Evolutionary conservation across 768 basidiomycete species (phyloP).

Genomic region (Hypholoma fasciculare): DNA sequence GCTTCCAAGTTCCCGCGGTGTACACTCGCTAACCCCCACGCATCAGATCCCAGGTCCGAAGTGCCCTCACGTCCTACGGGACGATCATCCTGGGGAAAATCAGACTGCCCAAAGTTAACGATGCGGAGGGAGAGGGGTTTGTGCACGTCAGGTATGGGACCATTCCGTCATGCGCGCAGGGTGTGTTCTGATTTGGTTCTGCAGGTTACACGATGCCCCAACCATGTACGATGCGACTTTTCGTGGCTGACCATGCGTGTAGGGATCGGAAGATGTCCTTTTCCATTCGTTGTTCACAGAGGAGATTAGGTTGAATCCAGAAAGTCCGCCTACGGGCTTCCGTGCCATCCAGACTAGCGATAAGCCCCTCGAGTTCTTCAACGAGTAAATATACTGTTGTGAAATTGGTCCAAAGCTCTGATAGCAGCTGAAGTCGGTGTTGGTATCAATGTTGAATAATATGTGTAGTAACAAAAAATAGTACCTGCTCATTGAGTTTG

Average conservation of each 20-base stretch:
- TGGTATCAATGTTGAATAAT: neutral
- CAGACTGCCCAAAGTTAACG: slow-evolving; percentile 64
- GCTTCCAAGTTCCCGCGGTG: slow-evolving; percentile 15
- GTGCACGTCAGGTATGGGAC: slow-evolving; percentile 64
- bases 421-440: too few relatives aligned
- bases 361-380: slow-evolving; percentile 68
- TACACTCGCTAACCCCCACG: slow-evolving; percentile 14
- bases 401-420: too few relatives aligned
- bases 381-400: slow-evolving; percentile 43
- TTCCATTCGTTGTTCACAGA: slow-evolving; percentile 76
- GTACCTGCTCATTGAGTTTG: too few relatives aligned
- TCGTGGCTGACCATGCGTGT: slow-evolving; percentile 1
- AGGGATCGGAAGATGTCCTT: slow-evolving; percentile 65
- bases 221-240: slow-evolving; percentile 45
- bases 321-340: slow-evolving; percentile 56
- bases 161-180: slow-evolving; percentile 1
- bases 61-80: slow-evolving; percentile 62
- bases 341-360: slow-evolving; percentile 62
- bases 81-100: slow-evolving; percentile 77
- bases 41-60: slow-evolving; percentile 38
- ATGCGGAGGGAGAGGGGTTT: slow-evolving; percentile 63
- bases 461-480: neutral
- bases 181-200: neutral
- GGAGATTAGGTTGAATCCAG: slow-evolving; percentile 47
- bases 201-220: slow-evolving; percentile 77